Evolutionary conservation across 805 yeast genomes (phyloP).

Genomic region (Candida alai): DNA sequence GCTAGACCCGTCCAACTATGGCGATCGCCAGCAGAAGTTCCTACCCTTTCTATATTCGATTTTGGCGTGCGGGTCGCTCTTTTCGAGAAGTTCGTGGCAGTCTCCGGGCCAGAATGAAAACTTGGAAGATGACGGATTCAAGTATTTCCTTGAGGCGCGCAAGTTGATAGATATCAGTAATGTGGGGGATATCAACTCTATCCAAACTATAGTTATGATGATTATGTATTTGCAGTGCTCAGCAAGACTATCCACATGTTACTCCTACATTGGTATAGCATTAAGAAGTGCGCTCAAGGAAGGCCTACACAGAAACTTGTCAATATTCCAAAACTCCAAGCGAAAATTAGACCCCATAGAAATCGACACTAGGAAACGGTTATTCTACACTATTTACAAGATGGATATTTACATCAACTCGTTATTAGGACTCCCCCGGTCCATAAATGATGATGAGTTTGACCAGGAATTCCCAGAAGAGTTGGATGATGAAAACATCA

Average conservation of each 20-base stretch:
- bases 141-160: constrained; percentile 77
- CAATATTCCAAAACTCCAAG: constrained; percentile 42
- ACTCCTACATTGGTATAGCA: constrained; percentile 86
- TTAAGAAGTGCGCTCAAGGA: constrained; percentile 76
- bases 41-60: constrained; percentile 79
- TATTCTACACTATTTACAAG: constrained; percentile 87
- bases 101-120: constrained; percentile 25
- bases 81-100: constrained; percentile 43
- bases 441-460: constrained; percentile 71
- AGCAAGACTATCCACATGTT: constrained; percentile 81
- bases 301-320: constrained; percentile 74
- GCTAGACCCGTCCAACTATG: constrained; percentile 67
- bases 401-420: constrained; percentile 89
- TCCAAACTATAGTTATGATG: constrained; percentile 85
- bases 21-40: constrained; percentile 69
- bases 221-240: constrained; percentile 83
- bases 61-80: constrained; percentile 85
- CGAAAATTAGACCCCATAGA: constrained; percentile 69
- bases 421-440: constrained; percentile 78
- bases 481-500: constrained; percentile 81
- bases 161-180: constrained; percentile 78
- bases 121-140: constrained; percentile 73
- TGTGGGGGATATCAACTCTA: constrained; percentile 75
- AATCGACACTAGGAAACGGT: constrained; percentile 74
- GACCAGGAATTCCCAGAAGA: constrained; percentile 86